phyloP scores from a whole-genome alignment of 2,329 filamentous ascomycete genomes.

The Fusarium sp. region DNA sequence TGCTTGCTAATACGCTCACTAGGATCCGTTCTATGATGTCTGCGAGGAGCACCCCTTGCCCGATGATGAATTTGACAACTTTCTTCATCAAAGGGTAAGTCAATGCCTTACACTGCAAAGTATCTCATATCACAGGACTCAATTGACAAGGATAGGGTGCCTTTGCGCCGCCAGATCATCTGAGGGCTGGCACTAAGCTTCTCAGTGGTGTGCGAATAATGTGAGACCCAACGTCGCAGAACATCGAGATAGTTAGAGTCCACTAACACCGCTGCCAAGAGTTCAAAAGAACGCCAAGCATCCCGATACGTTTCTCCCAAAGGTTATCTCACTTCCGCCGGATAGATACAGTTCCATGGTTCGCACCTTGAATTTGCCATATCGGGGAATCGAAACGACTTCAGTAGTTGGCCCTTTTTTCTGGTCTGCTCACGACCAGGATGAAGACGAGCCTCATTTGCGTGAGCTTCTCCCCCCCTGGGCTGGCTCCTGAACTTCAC shows the following conservation, averaged over 20 bases:
- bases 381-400: constrained; percentile 67
- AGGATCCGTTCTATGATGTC: constrained; percentile 63
- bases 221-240: constrained; percentile 52
- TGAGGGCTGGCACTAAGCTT: constrained; percentile 56
- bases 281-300: constrained; percentile 67
- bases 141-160: constrained; percentile 57
- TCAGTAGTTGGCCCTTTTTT: constrained; percentile 72
- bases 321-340: constrained; percentile 64
- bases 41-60: constrained; percentile 63
- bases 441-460: constrained; percentile 66
- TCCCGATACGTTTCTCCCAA: constrained; percentile 67
- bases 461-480: constrained; percentile 53
- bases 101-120: background rate
- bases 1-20: constrained; percentile 4
- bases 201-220: constrained; percentile 64
- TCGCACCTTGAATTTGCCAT: constrained; percentile 62
- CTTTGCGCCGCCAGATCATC: constrained; percentile 58
- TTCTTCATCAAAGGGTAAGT: constrained; percentile 61
- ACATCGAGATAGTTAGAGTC: background rate
- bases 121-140: background rate
- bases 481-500: background rate
- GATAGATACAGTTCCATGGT: constrained; percentile 67
- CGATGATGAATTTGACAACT: constrained; percentile 68
- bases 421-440: constrained; percentile 67
- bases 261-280: constrained; percentile 47